Base-by-base conservation (phyloP, 2,329 filamentous ascomycete genomes). In the Pseudocercospora pini-densiflorae region DNA sequence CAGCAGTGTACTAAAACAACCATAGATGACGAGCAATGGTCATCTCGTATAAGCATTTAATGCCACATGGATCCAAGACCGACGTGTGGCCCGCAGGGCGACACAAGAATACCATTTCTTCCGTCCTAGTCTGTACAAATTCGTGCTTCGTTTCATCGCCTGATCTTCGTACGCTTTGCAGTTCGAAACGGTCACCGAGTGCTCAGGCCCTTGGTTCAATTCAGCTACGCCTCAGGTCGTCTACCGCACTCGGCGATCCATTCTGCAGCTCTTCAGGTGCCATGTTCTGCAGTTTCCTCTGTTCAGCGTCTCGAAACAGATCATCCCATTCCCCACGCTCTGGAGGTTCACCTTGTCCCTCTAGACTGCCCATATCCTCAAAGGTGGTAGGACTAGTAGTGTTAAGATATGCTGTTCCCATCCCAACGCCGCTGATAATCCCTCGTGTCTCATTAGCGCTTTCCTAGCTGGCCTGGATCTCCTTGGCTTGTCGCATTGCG, bases 401-500 rank as follows among this genome's bases (percentile, higher is more conserved):
- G 59, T 24, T 62, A 29, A 47, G 21, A 58, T 24, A 55, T 33
- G 47, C 31, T 58, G 60, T 36, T 58, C 29, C 51, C 29, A 24
- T 24, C 33, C 53, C 16, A 57, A 61, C 67, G 45, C 65, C 71
- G 59, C 60, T 23, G 31, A 40, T 63, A 71, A 70, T 66, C 69
- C 68, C 57, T 74, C 72, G 73, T 75, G 67, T 70, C 73, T 71
- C 72, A 67, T 73, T 72, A 74, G 68, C 73, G 71, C 61, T 64
- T 70, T 71, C 70, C 69, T 72, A 79, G 70, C 76, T 78, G 65
- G 72, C 72, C 63, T 78, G 77, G 60, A 79, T 77, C 63, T 80
- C 77, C 70, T 77, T 78, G 31, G 83, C 83, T 74, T 84, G 82
- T 70, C 81, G 81, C 70, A 81, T 78, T 9, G 83, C 82, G 58